Conservation (phyloP, 139 green algal genomes). For the Chlorella sp. region DNA sequence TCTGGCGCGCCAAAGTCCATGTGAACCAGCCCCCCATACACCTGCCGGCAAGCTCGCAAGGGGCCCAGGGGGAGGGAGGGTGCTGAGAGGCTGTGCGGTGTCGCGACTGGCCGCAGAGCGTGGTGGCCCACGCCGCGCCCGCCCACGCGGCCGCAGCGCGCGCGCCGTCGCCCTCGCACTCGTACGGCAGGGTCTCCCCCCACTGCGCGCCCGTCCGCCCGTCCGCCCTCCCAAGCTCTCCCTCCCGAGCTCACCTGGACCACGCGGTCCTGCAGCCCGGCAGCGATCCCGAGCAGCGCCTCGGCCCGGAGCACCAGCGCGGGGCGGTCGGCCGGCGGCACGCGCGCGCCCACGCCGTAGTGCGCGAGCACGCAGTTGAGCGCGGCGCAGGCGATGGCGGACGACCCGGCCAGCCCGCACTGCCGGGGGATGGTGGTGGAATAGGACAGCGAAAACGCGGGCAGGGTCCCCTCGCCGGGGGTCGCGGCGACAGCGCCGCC, state of each 20-base stretch:
- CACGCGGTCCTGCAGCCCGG: constrained; percentile 89
- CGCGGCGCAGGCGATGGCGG: constrained; percentile 80
- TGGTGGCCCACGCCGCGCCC: background rate
- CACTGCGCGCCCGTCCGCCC: background rate
- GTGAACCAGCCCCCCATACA: constrained; percentile 85
- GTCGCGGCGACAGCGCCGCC: too few species aligned
- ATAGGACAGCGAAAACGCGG: constrained; percentile 84
- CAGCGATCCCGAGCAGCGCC: constrained; percentile 83
- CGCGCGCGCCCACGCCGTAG: constrained; percentile 56
- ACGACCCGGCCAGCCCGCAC: constrained; percentile 83
- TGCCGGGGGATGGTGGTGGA: constrained; percentile 83
- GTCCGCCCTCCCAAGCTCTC: background rate
- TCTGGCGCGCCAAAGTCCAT: constrained; percentile 79
- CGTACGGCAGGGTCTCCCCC: background rate
- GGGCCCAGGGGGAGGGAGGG: background rate
- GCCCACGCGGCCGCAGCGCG: background rate
- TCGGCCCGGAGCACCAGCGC: constrained; percentile 78
- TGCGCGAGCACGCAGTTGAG: constrained; percentile 84
- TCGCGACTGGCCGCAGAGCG: too few species aligned
- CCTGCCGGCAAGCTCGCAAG: constrained; percentile 56
- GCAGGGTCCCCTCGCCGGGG: too few species aligned
- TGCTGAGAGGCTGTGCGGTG: too few species aligned
- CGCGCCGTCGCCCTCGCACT: too few species aligned
- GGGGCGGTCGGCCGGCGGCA: constrained; percentile 62
- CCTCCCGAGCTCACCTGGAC: constrained; percentile 62